phyloP scores from a whole-genome alignment of 805 yeast species.

The Tetrapisispora nanseiensis region DNA sequence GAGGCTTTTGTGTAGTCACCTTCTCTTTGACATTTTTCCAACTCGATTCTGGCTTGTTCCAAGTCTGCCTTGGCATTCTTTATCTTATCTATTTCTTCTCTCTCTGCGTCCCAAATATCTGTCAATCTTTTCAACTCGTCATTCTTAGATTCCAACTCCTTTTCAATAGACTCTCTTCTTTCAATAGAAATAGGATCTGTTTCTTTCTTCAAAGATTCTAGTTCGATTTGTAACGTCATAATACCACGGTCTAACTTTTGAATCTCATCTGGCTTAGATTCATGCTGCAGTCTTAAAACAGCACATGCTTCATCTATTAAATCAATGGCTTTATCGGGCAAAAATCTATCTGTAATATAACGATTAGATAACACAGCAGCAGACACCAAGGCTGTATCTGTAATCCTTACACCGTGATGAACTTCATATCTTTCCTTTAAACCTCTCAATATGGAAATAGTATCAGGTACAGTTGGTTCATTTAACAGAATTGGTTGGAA shows the following conservation, averaged over 20 bases:
- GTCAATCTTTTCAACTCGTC: constrained; percentile 65
- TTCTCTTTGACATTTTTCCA: constrained; percentile 72
- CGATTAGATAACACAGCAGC: constrained; percentile 87
- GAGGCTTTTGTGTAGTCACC: constrained; percentile 87
- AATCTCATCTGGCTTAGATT: constrained; percentile 91
- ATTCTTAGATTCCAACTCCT: constrained; percentile 50
- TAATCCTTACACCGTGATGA: constrained; percentile 92
- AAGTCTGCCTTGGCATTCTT: constrained; percentile 73
- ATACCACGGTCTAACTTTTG: constrained; percentile 79
- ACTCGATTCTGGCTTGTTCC: constrained; percentile 73
- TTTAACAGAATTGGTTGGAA: constrained; percentile 79
- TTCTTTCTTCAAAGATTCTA: constrained; percentile 88
- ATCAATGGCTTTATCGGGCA: constrained; percentile 96
- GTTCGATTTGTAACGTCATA: constrained; percentile 90
- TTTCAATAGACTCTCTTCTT: constrained; percentile 63
- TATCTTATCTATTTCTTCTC: constrained; percentile 60
- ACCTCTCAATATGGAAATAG: constrained; percentile 87
- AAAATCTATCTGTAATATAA: constrained; percentile 79
- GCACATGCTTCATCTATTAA: constrained; percentile 97
- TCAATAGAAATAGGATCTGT: constrained; percentile 77
- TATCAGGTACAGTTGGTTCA: constrained; percentile 86
- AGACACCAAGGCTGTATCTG: constrained; percentile 86
- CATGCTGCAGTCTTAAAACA: constrained; percentile 87
- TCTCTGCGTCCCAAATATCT: constrained; percentile 79
- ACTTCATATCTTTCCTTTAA: constrained; percentile 90